These are phyloP conservation scores for Vanrija sp. DNA, from an alignment of 1,284 basidiomycete genomes.

Conservation along the genomic window DNA sequence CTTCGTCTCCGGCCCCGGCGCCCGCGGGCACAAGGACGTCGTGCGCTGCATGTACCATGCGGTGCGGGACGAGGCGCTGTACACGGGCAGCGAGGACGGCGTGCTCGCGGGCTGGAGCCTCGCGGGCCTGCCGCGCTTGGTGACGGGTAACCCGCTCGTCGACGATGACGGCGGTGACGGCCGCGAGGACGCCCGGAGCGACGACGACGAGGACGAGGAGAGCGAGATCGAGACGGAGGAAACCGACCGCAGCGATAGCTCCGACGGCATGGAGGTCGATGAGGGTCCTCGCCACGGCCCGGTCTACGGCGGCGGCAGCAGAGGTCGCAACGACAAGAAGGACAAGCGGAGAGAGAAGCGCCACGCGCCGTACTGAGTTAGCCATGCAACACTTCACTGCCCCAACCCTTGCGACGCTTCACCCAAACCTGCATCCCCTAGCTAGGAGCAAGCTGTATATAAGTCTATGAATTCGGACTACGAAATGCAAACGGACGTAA, in stretches of 20 bases:
- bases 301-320: not conserved
- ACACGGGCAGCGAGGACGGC: constrained; percentile 50
- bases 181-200: constrained; percentile 29
- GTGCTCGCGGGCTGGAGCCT: constrained; percentile 49
- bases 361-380: constrained; percentile 15
- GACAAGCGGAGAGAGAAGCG: constrained; percentile 8
- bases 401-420: not conserved
- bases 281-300: not conserved
- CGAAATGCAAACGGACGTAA: not conserved
- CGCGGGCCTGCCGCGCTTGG: constrained; percentile 27
- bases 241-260: constrained; percentile 7
- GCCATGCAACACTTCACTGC: not conserved
- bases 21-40: constrained; percentile 46
- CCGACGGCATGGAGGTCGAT: constrained; percentile 12
- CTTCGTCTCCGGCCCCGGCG: constrained; percentile 35
- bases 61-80: constrained; percentile 41
- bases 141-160: constrained; percentile 37
- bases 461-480: not conserved
- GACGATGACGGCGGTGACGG: constrained; percentile 43
- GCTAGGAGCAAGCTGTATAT: constrained; percentile 3
- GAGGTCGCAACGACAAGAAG: not conserved
- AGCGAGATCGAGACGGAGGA: constrained; percentile 34
- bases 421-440: constrained; percentile 3
- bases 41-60: constrained; percentile 47
- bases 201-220: constrained; percentile 39